A percentile compares a stretch with the other conserved stretches of the same genome.
Evolutionary conservation across 1,284 basidiomycete genomes (phyloP).

Genomic region (Cutaneotrichosporon dermatis): DNA sequence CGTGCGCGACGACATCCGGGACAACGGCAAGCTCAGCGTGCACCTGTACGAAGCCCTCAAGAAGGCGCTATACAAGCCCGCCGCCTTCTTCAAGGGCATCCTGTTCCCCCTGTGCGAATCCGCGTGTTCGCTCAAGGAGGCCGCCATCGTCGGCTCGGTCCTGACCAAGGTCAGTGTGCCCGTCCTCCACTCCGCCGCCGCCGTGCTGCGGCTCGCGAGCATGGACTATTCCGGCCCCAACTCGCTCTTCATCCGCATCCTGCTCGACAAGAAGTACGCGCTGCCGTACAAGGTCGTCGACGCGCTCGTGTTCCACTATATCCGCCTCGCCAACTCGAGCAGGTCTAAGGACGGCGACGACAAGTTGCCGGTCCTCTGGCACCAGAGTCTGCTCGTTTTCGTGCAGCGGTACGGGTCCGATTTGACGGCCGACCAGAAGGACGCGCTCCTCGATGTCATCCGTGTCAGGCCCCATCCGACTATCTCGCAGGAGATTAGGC

Average conservation of each 20-base stretch:
- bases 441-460: constrained; percentile 90
- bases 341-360: constrained; percentile 58
- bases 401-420: constrained; percentile 94
- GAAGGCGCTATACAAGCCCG: constrained; percentile 90
- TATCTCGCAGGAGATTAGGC: constrained; percentile 82
- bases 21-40: constrained; percentile 74
- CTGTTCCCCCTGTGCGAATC: constrained; percentile 90
- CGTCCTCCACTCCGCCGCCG: constrained; percentile 92
- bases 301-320: constrained; percentile 95
- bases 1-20: constrained; percentile 80
- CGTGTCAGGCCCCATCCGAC: constrained; percentile 81
- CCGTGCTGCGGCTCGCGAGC: constrained; percentile 82
- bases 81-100: constrained; percentile 97
- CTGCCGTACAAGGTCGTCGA: constrained; percentile 98
- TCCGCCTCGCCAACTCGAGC: constrained; percentile 87
- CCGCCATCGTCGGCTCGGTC: constrained; percentile 89
- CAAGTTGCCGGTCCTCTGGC: constrained; percentile 92
- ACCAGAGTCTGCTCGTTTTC: constrained; percentile 93
- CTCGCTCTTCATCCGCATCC: constrained; percentile 92
- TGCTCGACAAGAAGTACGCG: constrained; percentile 97
- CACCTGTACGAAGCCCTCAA: constrained; percentile 93
- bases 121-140: constrained; percentile 89
- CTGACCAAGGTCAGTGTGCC: constrained; percentile 89
- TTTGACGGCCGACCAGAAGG: constrained; percentile 94
- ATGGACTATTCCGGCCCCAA: constrained; percentile 98